phyloP scores from a whole-genome alignment of 495 filamentous ascomycete genomes.

The Aspergillus affinis region DNA sequence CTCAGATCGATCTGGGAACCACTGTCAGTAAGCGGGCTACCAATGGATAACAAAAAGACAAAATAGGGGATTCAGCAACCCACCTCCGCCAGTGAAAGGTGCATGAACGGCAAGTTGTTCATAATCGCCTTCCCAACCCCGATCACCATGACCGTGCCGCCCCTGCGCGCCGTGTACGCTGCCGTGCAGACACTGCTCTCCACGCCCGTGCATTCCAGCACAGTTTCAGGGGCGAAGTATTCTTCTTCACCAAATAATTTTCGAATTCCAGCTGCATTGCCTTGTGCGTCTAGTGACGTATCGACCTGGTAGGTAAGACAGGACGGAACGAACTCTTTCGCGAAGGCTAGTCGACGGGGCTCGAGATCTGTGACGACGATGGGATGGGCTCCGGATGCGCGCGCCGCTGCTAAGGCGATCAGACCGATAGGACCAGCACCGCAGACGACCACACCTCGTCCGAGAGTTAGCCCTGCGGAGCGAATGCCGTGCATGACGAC shows the following conservation, averaged over 20 bases:
- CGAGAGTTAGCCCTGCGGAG: conserved; percentile 51
- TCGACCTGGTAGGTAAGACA: conserved; percentile 55
- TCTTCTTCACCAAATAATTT: conserved; percentile 46
- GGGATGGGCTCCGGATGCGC: conserved; percentile 62
- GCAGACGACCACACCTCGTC: conserved; percentile 63
- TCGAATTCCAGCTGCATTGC: conserved; percentile 53
- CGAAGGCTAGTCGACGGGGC: conserved; percentile 53
- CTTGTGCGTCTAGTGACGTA: conserved; percentile 40
- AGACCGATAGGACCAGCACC: conserved; percentile 78
- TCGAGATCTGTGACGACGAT: conserved; percentile 65
- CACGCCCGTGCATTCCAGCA: conserved; percentile 64
- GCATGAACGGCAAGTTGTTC: conserved; percentile 68
- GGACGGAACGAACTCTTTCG: conserved; percentile 55
- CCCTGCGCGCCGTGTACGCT: conserved; percentile 53
- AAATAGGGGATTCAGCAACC: conserved; percentile 3
- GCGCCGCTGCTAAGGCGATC: conserved; percentile 57
- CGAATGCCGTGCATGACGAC: conserved; percentile 71
- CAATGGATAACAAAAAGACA: too few species aligned
- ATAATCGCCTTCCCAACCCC: conserved; percentile 60
- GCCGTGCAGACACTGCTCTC: conserved; percentile 60
- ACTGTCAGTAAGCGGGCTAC: too few species aligned
- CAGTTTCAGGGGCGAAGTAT: conserved; percentile 53
- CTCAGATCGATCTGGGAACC: conserved; percentile 53
- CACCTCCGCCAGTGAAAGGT: conserved; percentile 56
- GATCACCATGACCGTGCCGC: conserved; percentile 61